phyloP scores from a whole-genome alignment of 169 alveolate genomes.

The Perkinsus olseni region DNA sequence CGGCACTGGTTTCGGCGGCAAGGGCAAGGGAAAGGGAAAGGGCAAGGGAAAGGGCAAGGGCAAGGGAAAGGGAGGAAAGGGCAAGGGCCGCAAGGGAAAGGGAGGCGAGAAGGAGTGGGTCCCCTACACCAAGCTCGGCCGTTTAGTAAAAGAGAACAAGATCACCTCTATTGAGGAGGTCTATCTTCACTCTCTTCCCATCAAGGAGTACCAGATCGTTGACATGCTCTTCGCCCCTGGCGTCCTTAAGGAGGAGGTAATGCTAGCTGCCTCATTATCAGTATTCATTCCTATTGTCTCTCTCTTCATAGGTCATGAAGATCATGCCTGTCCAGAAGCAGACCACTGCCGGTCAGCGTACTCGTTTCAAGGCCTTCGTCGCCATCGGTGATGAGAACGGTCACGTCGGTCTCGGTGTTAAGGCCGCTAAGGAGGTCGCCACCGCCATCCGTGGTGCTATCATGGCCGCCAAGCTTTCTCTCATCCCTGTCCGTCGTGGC shows the following conservation, averaged over 20 bases:
- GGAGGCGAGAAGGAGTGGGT: constrained; percentile 95
- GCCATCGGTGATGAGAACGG: constrained; percentile 97
- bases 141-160: constrained; percentile 93
- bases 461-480: constrained; percentile 94
- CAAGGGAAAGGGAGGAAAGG: background rate
- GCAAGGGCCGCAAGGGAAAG: constrained; percentile 57
- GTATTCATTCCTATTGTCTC: background rate
- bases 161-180: constrained; percentile 94
- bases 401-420: constrained; percentile 94
- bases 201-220: constrained; percentile 96
- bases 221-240: background rate
- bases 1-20: background rate
- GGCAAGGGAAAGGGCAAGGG: too few relatives aligned
- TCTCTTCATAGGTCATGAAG: constrained; percentile 78
- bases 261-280: background rate
- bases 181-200: constrained; percentile 96
- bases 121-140: constrained; percentile 98
- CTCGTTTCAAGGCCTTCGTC: constrained; percentile 98
- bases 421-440: constrained; percentile 99
- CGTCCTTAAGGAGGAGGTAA: constrained; percentile 8
- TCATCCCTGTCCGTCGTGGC: constrained; percentile 98
- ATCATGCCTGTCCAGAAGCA: constrained; percentile 99
- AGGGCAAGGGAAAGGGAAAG: background rate
- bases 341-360: constrained; percentile 99
- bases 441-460: constrained; percentile 99